These are phyloP conservation scores for Backusella australiensis DNA, from an alignment of 192 early-diverging fungal genomes.

Conservation along the genomic window DNA sequence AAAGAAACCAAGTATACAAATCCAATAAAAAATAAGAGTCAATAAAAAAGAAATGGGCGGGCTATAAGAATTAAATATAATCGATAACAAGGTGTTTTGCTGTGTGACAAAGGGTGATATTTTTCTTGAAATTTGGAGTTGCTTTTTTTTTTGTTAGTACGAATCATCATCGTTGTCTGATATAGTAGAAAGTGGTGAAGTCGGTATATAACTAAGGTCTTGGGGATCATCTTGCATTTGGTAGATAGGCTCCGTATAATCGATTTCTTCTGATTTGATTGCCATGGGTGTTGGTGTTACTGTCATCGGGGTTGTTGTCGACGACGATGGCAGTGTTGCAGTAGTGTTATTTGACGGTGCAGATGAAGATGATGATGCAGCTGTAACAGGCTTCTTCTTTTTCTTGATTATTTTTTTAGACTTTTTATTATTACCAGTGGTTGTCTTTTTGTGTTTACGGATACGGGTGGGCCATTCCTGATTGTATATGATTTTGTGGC, in stretches of 20 bases:
- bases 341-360: background rate
- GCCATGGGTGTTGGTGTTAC: background rate
- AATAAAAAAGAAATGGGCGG: background rate
- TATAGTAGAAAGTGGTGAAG: background rate
- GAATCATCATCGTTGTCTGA: background rate
- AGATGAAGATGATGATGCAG: background rate
- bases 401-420: slow-evolving; percentile 2
- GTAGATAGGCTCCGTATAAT: background rate
- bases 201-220: slow-evolving; percentile 14
- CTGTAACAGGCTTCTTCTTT: background rate
- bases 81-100: background rate
- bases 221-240: slow-evolving; percentile 16
- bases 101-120: background rate
- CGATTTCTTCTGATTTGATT: background rate
- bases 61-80: background rate
- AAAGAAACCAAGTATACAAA: background rate
- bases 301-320: background rate
- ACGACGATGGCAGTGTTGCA: background rate
- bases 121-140: background rate
- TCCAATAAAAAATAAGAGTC: background rate
- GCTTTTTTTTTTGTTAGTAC: background rate
- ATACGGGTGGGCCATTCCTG: slow-evolving; percentile 28
- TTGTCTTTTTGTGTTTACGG: slow-evolving; percentile 15
- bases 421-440: background rate
- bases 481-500: slow-evolving; percentile 26